Evolutionary conservation across 1,284 basidiomycete genomes (phyloP), one percentile per base, ranked within the genome.

Genomic region (Apiotrichum sp.): DNA sequence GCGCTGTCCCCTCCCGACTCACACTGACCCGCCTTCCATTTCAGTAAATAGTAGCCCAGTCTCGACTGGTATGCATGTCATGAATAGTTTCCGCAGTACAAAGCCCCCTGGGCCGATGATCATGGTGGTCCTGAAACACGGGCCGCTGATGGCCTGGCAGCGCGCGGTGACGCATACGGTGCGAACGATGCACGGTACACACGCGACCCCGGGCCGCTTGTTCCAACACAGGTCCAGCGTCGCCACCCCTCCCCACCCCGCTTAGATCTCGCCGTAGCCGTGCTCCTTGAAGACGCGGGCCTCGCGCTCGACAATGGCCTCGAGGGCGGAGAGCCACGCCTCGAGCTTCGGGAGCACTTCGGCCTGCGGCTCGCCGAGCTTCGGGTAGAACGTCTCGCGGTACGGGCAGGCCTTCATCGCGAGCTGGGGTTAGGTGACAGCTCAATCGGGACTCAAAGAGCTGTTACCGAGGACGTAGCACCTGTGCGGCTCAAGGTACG

Each of bases 341-440:
- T 79, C 78, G 45, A 97, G 80, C 63, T 88, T 85, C 52, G 80
- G 79, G 59, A 84, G 78, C 57, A 97, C 81, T 64, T 82, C 83
- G 35, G 85, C 86, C 50, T 82, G 78, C 2, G 88, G 80, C 46
- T 84, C 80, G 22, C 89, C 89, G 47, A 98, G 83, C 76, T 96
- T 97, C 47, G 80, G 79, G 76, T 93, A 97, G 77, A 98, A 95
- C 65, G 86, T 86, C 14, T 81, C 83, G 58, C 93, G 88, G 77
- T 90, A 90, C 0, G 95, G 95, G 78, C 93, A 97, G 0, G 93
- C 92, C 70, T 88, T 96, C 90, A 98, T 92, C 5, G 95, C 95
- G 47, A 93, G 83, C 89, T 93, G 69, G 47, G 51, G 0, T 14
- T 36, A 6, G 16, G 34, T 48, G 11, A 16, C 14, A 34, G 42